These are phyloP conservation scores for Saccharata proteae DNA, from an alignment of 2,329 filamentous ascomycete genomes.

Conservation along the genomic window DNA sequence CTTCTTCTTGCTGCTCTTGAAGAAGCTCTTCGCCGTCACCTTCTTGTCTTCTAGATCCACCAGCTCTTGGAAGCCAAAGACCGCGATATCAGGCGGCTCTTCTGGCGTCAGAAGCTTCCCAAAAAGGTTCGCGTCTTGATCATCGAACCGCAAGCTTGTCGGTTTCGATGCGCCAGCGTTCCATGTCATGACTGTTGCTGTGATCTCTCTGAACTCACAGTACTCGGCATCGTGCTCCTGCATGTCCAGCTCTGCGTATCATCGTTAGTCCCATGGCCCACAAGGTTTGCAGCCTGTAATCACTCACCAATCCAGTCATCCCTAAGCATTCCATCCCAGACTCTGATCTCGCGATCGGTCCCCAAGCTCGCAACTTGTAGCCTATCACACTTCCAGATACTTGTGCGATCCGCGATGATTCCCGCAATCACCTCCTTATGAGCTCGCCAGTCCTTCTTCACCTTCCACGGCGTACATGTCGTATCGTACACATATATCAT, in stretches of 20 bases:
- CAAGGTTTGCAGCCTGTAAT: slow-evolving; percentile 13
- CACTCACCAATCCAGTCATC: slow-evolving; percentile 70
- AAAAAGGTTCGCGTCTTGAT: slow-evolving; percentile 65
- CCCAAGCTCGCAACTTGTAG: slow-evolving; percentile 79
- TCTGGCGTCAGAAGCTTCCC: slow-evolving; percentile 65
- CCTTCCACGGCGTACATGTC: slow-evolving; percentile 66
- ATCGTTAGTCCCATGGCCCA: slow-evolving; percentile 9
- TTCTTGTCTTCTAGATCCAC: slow-evolving; percentile 97
- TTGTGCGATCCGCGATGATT: slow-evolving; percentile 66
- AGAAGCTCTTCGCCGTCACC: slow-evolving; percentile 87
- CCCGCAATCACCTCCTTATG: slow-evolving; percentile 73
- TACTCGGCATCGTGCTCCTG: slow-evolving; percentile 70
- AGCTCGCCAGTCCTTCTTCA: slow-evolving; percentile 90
- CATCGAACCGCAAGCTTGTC: slow-evolving; percentile 58
- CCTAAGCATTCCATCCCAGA: slow-evolving; percentile 88
- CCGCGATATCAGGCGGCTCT: slow-evolving; percentile 72
- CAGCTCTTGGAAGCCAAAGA: slow-evolving; percentile 98
- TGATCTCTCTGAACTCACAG: slow-evolving; percentile 74
- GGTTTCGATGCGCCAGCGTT: slow-evolving; percentile 97
- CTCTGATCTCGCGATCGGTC: slow-evolving; percentile 68
- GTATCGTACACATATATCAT: slow-evolving; percentile 91
- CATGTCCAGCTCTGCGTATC: slow-evolving; percentile 76
- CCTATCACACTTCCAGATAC: slow-evolving; percentile 73
- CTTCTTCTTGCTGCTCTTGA: slow-evolving; percentile 67
- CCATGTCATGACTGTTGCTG: slow-evolving; percentile 79